A percentile compares a stretch with the other conserved stretches of the same genome.
Evolutionary conservation across 352 stramenopile species (phyloP).

Genomic region (Pythium apleroticum): DNA sequence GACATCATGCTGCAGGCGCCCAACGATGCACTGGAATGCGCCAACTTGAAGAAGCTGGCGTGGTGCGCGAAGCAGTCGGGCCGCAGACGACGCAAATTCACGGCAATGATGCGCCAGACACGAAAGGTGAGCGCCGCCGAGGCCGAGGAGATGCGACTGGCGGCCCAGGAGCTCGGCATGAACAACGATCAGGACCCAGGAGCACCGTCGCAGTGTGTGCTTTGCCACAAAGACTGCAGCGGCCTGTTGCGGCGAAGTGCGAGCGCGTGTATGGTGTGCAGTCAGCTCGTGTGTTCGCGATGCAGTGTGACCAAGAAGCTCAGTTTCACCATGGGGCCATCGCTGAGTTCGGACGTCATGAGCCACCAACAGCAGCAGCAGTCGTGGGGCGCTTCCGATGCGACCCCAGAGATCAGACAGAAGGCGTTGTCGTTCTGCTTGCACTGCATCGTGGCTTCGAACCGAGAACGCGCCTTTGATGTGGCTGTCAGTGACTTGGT

Average conservation of each 20-base stretch:
- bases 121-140: constrained; percentile 2
- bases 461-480: constrained; percentile 22
- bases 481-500: constrained; percentile 26
- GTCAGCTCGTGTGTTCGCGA: constrained; percentile 26
- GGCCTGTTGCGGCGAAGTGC: constrained; percentile 19
- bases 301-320: constrained; percentile 29
- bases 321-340: constrained; percentile 29
- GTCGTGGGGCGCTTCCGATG: background rate
- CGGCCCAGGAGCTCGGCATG: constrained; percentile 15
- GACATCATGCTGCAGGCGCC: constrained; percentile 46
- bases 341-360: constrained; percentile 15
- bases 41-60: constrained; percentile 62
- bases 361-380: background rate
- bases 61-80: constrained; percentile 44
- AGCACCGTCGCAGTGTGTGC: background rate
- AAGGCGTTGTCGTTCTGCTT: constrained; percentile 32
- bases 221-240: constrained; percentile 25
- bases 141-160: constrained; percentile 18
- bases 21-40: constrained; percentile 43
- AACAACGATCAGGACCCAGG: background rate
- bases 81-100: constrained; percentile 28
- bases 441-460: constrained; percentile 26
- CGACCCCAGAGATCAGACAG: constrained; percentile 16
- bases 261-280: constrained; percentile 29
- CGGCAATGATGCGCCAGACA: constrained; percentile 13